A percentile compares a stretch with the other conserved stretches of the same genome.
These are phyloP conservation scores for Magnolia changhungtana DNA, from an alignment of 164 flowering plant species.

Conservation along the genomic window DNA sequence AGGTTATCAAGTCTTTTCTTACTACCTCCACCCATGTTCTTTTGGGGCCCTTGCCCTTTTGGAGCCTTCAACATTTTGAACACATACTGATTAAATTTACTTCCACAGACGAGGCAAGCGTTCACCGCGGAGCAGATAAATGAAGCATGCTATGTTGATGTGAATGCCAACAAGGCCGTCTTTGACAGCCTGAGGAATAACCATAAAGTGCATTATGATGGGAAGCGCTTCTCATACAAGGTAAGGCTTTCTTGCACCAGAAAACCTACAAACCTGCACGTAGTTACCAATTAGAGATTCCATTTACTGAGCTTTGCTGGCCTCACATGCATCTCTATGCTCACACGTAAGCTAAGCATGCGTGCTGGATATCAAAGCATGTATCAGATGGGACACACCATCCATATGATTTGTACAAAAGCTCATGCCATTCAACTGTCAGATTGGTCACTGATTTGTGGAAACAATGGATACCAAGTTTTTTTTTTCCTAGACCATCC, in stretches of 20 bases:
- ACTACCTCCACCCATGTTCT: not conserved
- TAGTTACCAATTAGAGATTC: not conserved
- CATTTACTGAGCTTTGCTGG: not conserved
- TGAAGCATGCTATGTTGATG: conserved; percentile 64
- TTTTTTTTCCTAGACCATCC: too few species aligned
- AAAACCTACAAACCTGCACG: not conserved
- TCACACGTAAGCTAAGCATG: not conserved
- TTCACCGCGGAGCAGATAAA: conserved; percentile 66
- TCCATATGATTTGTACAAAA: not conserved
- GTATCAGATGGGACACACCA: not conserved
- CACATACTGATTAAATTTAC: not conserved
- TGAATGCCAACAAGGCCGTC: conserved; percentile 57
- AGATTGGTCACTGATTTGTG: not conserved
- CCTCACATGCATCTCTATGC: not conserved
- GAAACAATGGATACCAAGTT: not conserved
- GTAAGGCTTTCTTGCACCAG: conserved; percentile 22
- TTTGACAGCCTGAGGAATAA: conserved; percentile 66
- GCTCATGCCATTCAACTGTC: not conserved
- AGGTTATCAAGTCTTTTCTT: too few species aligned
- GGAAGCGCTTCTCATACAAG: conserved; percentile 69
- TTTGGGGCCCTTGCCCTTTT: not conserved
- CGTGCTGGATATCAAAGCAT: not conserved
- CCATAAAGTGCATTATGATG: conserved; percentile 63
- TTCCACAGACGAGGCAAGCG: conserved; percentile 58
- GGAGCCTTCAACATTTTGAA: not conserved